Base-by-base conservation (phyloP, 2,329 filamentous ascomycete genomes). In the Aspergillus intermedius region DNA sequence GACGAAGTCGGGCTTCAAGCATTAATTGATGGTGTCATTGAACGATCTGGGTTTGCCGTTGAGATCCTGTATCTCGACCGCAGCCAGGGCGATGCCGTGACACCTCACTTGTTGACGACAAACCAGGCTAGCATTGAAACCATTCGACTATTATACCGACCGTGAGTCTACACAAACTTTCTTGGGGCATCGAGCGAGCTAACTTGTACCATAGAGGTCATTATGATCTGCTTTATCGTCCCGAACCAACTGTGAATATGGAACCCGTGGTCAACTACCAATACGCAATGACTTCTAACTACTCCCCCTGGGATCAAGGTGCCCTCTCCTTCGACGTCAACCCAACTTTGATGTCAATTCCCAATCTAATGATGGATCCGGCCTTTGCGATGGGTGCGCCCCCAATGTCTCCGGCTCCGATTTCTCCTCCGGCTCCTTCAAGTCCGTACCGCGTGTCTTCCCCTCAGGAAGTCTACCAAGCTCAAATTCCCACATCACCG, bases 31-130 rank as follows among this genome's bases (percentile, higher is more conserved):
- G 80, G 89, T 22, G 77, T 97, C 3, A 80, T 97, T 54, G 85
- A 88, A 62, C 87, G 86, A 6, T 84, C 84, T 44, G 83, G 83
- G 13, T 82, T 96, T 54, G 82, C 84, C 4, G 80, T 97, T 17
- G 89, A 96, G 63, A 87, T 97, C 53, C 83, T 89, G 47, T 96
- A 97, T 64, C 81, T 98, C 7, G 93, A 97, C 65, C 83, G 89
- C 58, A 95, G 87, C 60, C 76, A 82, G 42, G 91, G 90, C 15
- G 77, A 80, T 42, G 78, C 87, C 59, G 88, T 89, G 60, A 95
- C 65, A 53, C 73, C 68, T 7, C 71, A 75, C 54, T 56, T 66
- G 30, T 59, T 74, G 32, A 66, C 72, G 4, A 58, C 63, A 7
- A 59, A 60, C 35, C 51, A 56, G 13, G 58, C 65, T 10, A 63